Conservation (phyloP, 2,329 filamentous ascomycete genomes). For the Cladosporium sp. region DNA sequence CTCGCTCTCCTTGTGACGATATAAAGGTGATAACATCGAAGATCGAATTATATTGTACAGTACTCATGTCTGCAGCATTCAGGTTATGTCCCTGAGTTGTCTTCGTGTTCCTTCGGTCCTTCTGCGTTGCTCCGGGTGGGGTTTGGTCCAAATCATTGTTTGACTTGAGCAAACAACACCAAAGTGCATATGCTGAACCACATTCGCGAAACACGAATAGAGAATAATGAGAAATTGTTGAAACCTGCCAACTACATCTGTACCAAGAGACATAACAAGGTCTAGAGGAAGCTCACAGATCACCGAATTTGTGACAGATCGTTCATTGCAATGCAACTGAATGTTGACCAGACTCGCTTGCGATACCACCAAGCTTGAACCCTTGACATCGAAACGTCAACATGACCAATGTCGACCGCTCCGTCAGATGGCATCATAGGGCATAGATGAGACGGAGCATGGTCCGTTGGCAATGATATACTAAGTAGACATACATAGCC, state of each 20-base stretch:
- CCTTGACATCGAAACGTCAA: slow-evolving; percentile 11
- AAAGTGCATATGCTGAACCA: neutral
- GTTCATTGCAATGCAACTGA: neutral
- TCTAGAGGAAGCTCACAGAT: neutral
- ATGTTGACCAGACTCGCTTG: neutral
- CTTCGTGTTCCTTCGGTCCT: neutral
- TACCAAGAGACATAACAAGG: neutral
- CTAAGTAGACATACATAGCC: neutral
- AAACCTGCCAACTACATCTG: neutral
- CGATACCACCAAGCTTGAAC: neutral
- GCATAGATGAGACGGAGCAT: neutral
- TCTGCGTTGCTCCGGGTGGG: neutral
- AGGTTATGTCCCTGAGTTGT: neutral
- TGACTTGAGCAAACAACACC: neutral
- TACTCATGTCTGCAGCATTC: neutral
- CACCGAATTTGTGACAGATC: neutral
- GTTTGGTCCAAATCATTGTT: neutral
- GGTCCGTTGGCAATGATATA: neutral
- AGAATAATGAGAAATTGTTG: too few species aligned
- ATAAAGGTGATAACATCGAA: neutral
- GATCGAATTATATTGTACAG: neutral
- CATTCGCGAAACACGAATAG: too few species aligned
- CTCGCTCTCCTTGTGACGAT: neutral
- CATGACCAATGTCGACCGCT: neutral
- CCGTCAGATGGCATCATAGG: neutral